Evolutionary conservation across 805 yeast species (phyloP), one percentile per base, ranked within the genome.

Genomic region (Schwanniomyces pseudopolymorphus): DNA sequence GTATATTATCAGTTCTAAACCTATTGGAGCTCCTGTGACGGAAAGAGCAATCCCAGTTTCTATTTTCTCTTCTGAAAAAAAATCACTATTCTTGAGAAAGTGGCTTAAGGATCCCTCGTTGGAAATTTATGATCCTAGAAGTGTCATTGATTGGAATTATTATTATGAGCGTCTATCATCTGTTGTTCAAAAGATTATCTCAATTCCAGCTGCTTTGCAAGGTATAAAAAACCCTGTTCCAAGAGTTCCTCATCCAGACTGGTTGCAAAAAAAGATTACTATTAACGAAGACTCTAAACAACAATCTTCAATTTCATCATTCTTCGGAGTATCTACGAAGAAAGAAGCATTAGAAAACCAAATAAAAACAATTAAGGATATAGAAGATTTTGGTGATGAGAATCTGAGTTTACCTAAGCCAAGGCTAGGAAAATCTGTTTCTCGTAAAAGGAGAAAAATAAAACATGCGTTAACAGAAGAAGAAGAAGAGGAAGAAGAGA

Each of bases 1-100:
- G 64, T 94, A 89, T 69, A 85, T 94, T 64, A 91, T 94, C 53
- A 84, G 97, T 50, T 80, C 82, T 40, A 82, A 80, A 53, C 99
- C 99, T 1, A 57, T 77, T 17, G 85, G 85, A 37, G 85, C 96
- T 1, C 96, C 99, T 0, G 91, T 91, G 25, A 89, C 99, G 0
- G 98, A 92, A 59, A 78, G 99, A 54, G 99, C 99, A 0, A 77
- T 94, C 39, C 99, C 99, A 0, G 96, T 95, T 5, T 94, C 97
- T 0, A 90, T 94, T 16, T 95, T 94, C 61, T 86, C 96, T 0
- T 85, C 97, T 0, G 97, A 90, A 25, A 85, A 86, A 44, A 90
- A 89, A 62, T 78, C 84, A 49, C 78, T 78, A 37, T 94, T 80
- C 59, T 67, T 94, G 59, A 79, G 91, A 56, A 83, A 88, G 57